These are phyloP conservation scores for Beta lomatogona DNA, from an alignment of 179 eudicot genomes.

Conservation along the genomic window DNA sequence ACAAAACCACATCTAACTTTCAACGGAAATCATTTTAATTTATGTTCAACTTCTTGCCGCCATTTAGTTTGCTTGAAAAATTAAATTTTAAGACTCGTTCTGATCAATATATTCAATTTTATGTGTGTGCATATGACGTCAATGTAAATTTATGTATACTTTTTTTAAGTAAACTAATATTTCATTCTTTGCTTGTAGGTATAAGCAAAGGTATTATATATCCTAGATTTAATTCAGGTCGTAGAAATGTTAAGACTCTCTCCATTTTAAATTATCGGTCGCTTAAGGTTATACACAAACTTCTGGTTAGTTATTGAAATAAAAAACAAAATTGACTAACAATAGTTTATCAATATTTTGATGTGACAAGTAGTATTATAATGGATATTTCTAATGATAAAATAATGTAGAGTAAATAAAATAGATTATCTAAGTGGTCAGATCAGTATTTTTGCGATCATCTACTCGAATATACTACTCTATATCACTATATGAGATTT, in stretches of 20 bases:
- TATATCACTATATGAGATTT: neutral
- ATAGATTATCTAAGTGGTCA: too few relatives aligned
- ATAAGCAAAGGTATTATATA: neutral
- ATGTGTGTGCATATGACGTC: neutral
- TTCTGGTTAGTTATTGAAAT: too few relatives aligned
- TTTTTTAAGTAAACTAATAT: neutral
- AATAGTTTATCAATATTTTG: too few relatives aligned
- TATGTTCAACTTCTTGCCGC: slow-evolving; percentile 1
- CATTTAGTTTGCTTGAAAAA: neutral
- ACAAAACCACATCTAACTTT: slow-evolving; percentile 21
- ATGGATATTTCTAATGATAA: too few relatives aligned
- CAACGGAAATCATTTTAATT: neutral
- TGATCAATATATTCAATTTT: neutral
- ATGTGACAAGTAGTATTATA: too few relatives aligned
- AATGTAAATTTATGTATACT: neutral
- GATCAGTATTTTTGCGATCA: neutral
- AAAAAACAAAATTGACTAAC: too few relatives aligned
- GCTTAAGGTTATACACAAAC: too few relatives aligned
- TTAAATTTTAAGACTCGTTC: slow-evolving; percentile 43
- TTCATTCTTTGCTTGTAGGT: neutral
- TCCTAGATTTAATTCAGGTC: neutral
- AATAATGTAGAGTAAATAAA: too few relatives aligned
- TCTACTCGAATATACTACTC: neutral
- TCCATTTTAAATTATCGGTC: too few relatives aligned
- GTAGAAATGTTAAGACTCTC: neutral